A percentile compares a stretch with the other conserved stretches of the same genome.
Evolutionary conservation across 2,329 filamentous ascomycete species (phyloP).

Genomic region (Penicillium frequentans): DNA sequence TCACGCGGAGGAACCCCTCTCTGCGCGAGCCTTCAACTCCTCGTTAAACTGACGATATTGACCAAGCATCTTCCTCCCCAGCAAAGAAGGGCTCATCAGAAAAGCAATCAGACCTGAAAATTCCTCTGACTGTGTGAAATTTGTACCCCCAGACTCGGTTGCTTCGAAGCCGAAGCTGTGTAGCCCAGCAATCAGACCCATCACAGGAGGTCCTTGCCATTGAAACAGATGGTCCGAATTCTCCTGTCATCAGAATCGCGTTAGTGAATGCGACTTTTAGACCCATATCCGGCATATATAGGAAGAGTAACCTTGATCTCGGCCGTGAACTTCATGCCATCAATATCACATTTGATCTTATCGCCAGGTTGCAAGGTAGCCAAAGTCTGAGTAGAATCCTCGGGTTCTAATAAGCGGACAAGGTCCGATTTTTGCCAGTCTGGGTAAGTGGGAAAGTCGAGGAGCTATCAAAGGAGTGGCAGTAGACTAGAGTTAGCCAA

Average conservation of each 20-base stretch:
- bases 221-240: background rate
- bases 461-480: background rate
- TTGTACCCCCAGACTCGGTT: background rate
- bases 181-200: background rate
- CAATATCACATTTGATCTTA: slow-evolving; percentile 15
- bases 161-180: background rate
- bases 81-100: background rate
- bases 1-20: background rate
- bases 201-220: background rate
- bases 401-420: background rate
- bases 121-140: background rate
- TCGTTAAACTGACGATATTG: background rate
- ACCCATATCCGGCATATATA: too few relatives aligned
- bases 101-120: background rate
- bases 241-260: background rate
- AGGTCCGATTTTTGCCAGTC: background rate
- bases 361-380: slow-evolving; percentile 3
- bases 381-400: background rate
- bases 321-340: slow-evolving; percentile 15
- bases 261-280: background rate
- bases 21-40: background rate
- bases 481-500: background rate
- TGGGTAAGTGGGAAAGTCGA: background rate
- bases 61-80: background rate
- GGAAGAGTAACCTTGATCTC: slow-evolving; percentile 5